Conservation (phyloP, 805 yeast species). For the Cyberlindnera japonica region DNA sequence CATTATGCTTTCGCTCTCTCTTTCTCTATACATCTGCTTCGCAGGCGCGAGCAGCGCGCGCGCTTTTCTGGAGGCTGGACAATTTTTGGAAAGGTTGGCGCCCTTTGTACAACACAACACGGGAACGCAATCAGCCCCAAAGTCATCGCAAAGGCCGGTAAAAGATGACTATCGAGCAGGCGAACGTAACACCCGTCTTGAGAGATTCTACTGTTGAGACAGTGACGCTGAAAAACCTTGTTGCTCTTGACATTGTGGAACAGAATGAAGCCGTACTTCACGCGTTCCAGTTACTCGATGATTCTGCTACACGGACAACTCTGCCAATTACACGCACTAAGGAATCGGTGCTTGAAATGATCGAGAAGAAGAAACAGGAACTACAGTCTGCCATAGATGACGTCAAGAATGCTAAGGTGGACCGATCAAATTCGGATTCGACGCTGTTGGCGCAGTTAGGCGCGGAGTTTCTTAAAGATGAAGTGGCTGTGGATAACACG, state of each 20-base stretch:
- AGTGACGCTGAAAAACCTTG: constrained; percentile 26
- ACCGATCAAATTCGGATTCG: too few species aligned
- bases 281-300: constrained; percentile 22
- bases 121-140: neutral
- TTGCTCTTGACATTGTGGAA: constrained; percentile 26
- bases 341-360: constrained; percentile 9
- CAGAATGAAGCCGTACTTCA: constrained; percentile 23
- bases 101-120: neutral
- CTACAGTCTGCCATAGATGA: too few species aligned
- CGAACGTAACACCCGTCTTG: constrained; percentile 19
- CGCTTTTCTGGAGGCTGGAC: too few species aligned
- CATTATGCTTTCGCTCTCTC: neutral
- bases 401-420: too few species aligned
- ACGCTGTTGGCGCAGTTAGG: constrained; percentile 18
- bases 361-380: constrained; percentile 12
- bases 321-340: constrained; percentile 7
- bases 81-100: too few species aligned
- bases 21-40: too few species aligned
- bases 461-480: constrained; percentile 19
- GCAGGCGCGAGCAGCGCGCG: too few species aligned
- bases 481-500: constrained; percentile 14
- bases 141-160: neutral
- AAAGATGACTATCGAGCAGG: constrained; percentile 22
- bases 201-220: constrained; percentile 18
- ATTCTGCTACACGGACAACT: constrained; percentile 8